These are phyloP conservation scores for Neopestalotiopsis sp. DNA, from an alignment of 2,329 filamentous ascomycete species.

Conservation along the genomic window DNA sequence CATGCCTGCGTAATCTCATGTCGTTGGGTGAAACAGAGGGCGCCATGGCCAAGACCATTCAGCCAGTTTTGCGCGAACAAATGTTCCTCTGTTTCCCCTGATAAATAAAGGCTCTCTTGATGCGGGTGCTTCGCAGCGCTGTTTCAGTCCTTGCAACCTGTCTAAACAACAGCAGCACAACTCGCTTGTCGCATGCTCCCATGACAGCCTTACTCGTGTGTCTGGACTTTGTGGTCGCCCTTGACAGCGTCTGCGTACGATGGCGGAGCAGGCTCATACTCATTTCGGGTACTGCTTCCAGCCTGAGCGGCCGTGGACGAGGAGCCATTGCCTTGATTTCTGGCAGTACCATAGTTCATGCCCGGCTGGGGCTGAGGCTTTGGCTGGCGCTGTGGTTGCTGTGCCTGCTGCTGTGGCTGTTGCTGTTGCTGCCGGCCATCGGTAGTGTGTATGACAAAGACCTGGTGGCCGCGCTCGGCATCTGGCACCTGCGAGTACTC, in stretches of 20 bases:
- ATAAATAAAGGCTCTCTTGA: neutral
- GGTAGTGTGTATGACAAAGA: constrained; percentile 67
- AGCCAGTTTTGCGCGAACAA: neutral
- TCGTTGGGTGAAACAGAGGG: neutral
- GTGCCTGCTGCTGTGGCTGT: constrained; percentile 30
- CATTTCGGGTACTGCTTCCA: constrained; percentile 49
- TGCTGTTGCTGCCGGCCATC: constrained; percentile 39
- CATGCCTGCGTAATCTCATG: neutral
- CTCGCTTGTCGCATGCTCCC: neutral
- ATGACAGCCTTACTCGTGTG: constrained; percentile 50
- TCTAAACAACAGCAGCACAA: neutral
- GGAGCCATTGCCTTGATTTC: constrained; percentile 31
- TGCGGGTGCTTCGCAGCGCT: neutral
- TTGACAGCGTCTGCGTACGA: constrained; percentile 89
- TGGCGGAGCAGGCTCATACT: constrained; percentile 62
- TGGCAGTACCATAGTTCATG: constrained; percentile 54
- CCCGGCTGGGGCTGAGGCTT: constrained; percentile 37
- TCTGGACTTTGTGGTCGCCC: constrained; percentile 91
- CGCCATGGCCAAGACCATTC: neutral
- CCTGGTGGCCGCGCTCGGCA: constrained; percentile 68
- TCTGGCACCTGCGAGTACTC: constrained; percentile 71
- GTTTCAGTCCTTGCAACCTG: neutral
- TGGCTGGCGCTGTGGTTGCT: constrained; percentile 36
- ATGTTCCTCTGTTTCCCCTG: neutral
- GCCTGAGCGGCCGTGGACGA: constrained; percentile 42